Evolutionary conservation across 2,329 filamentous ascomycete species (phyloP).

Genomic region (Blastomyces percursus): DNA sequence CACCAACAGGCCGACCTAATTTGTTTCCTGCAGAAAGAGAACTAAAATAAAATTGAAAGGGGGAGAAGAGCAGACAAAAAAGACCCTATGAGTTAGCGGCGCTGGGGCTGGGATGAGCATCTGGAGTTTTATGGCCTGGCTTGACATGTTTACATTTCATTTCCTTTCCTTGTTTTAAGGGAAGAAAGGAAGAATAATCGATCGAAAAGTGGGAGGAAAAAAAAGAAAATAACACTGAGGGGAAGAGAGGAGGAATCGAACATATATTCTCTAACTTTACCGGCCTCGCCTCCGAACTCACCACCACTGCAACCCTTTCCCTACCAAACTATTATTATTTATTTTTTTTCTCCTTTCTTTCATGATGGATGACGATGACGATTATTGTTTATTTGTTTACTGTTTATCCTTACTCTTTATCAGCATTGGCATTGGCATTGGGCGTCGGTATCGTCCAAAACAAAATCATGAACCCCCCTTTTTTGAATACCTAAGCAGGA

Average conservation of each 20-base stretch:
- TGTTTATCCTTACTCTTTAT: background rate
- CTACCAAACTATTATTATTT: background rate
- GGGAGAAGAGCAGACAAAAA: background rate
- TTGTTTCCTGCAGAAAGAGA: background rate
- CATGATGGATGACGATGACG: background rate
- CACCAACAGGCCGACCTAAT: background rate
- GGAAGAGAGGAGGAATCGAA: background rate
- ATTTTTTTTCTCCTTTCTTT: background rate
- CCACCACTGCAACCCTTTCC: background rate
- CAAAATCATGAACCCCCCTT: background rate
- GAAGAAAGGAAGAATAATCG: background rate
- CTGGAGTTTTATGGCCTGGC: background rate
- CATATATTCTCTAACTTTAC: background rate
- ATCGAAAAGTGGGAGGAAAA: background rate
- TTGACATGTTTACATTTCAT: background rate
- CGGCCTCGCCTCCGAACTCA: too few relatives aligned
- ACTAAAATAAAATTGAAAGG: background rate
- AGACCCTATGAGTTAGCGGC: background rate
- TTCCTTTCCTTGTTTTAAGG: background rate
- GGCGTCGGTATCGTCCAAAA: background rate
- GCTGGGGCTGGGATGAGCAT: background rate
- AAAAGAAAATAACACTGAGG: background rate
- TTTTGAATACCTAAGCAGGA: background rate
- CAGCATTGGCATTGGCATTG: background rate
- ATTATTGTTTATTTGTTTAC: background rate